Evolutionary conservation across 2,329 filamentous ascomycete genomes (phyloP), one percentile per base, ranked within the genome.

Genomic region (Metarhizium robertsii): DNA sequence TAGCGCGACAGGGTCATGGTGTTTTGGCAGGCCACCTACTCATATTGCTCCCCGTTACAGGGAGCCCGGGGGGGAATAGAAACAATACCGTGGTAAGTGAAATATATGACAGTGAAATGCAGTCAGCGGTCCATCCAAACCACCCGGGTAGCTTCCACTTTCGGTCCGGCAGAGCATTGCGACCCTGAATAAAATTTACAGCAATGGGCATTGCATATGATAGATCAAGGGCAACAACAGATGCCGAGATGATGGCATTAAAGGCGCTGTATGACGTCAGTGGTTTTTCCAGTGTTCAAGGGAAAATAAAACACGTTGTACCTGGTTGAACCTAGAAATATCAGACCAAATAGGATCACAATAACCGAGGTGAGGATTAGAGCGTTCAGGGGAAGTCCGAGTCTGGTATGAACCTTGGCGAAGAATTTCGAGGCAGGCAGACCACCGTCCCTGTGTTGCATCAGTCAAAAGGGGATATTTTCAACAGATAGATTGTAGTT

Each of bases 121-220:
- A 60, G 43, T 73, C 66, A 2, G 59, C 57, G 0, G 61, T 65
- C 72, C 72, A 74, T 6, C 72, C 72, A 1, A 73, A 58, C 62
- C 65, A 68, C 5, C 52, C 53, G 0, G 66, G 63, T 7, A 75
- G 60, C 25, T 65, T 65, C 59, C 73, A 75, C 0, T 65, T 64
- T 7, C 68, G 55, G 4, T 79, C 75, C 0, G 86, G 87, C 6
- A 90, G 71, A 71, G 83, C 83, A 38, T 74, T 79, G 4, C 86
- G 77, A 14, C 86, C 83, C 4, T 81, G 80, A 4, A 87, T 66
- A 54, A 83, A 79, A 62, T 90, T 88, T 61, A 91, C 83, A 0
- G 79, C 75, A 50, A 89, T 81, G 0, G 88, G 88, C 43, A 92
- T 88, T 6, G 80, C 87, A 61, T 92, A 92, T 2, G 85, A 86